A percentile compares a stretch with the other conserved stretches of the same genome.
phyloP scores from a whole-genome alignment of 176 grass and related monocot genomes.

The Saccharum officinarum region DNA sequence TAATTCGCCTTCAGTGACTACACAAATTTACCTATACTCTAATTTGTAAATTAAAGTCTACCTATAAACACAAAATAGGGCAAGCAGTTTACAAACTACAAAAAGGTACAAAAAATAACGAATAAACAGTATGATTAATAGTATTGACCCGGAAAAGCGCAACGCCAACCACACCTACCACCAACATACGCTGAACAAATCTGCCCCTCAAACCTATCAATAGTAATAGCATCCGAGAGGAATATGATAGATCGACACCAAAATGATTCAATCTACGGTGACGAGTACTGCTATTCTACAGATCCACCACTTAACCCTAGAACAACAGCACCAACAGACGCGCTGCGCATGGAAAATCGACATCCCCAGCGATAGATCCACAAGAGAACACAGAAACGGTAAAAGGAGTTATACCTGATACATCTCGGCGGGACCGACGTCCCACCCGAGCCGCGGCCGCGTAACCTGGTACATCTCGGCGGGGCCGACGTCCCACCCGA shows the following conservation, averaged over 20 bases:
- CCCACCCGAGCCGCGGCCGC: constrained; percentile 81
- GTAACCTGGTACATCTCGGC: constrained; percentile 31
- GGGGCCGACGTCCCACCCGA: constrained; percentile 84
- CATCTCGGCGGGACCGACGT: constrained; percentile 72
- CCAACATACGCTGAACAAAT: not conserved
- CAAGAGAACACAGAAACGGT: not conserved
- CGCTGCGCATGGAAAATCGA: not conserved
- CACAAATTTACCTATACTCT: not conserved
- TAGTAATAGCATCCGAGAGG: not conserved
- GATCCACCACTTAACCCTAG: not conserved
- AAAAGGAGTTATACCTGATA: constrained; percentile 42
- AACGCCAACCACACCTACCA: fast-evolving
- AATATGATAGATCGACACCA: not conserved
- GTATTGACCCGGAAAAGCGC: not conserved
- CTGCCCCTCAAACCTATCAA: not conserved
- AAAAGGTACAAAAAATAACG: too few species aligned
- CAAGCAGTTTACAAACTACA: not conserved
- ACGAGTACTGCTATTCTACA: not conserved
- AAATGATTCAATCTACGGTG: not conserved
- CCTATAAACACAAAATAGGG: not conserved
- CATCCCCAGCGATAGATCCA: not conserved
- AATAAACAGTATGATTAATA: not conserved
- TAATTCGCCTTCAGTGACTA: not conserved
- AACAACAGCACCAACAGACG: not conserved
- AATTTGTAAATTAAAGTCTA: not conserved